Evolutionary conservation across 352 stramenopile species (phyloP).

Genomic region (Pseudoperonospora humuli): DNA sequence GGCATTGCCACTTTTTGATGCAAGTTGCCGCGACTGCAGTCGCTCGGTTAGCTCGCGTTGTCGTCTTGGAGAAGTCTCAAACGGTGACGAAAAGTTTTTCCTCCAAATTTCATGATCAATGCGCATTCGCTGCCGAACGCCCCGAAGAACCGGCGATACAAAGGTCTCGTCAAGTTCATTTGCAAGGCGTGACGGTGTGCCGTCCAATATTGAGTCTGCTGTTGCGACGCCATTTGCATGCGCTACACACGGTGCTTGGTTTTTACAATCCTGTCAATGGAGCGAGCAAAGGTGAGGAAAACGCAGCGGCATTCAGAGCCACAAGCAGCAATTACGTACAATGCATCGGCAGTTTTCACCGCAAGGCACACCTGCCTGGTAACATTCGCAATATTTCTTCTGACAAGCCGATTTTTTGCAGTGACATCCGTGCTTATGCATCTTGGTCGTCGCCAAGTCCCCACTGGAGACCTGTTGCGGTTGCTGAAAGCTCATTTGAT

Average conservation of each 20-base stretch:
- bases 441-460: conserved; percentile 41
- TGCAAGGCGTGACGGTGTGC: conserved; percentile 17
- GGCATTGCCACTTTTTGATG: conserved; percentile 2
- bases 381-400: conserved; percentile 98
- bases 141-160: conserved; percentile 50
- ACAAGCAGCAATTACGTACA: conserved; percentile 31
- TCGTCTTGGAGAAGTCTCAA: conserved; percentile 44
- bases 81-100: conserved; percentile 60
- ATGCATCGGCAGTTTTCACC: conserved; percentile 87
- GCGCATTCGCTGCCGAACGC: conserved; percentile 45
- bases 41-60: conserved; percentile 44
- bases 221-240: conserved; percentile 26
- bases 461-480: conserved; percentile 13
- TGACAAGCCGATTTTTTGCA: conserved; percentile 95
- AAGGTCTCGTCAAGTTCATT: conserved; percentile 47
- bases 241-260: conserved; percentile 46
- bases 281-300: conserved; percentile 6
- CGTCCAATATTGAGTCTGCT: conserved; percentile 7
- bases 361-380: conserved; percentile 84
- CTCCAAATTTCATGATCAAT: conserved; percentile 65
- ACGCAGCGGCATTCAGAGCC: not conserved
- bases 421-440: conserved; percentile 94
- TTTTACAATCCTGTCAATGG: conserved; percentile 65
- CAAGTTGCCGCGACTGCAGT: conserved; percentile 38
- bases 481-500: conserved; percentile 7